Evolutionary conservation across 768 basidiomycete genomes (phyloP).

Genomic region (Cyathus striatus): DNA sequence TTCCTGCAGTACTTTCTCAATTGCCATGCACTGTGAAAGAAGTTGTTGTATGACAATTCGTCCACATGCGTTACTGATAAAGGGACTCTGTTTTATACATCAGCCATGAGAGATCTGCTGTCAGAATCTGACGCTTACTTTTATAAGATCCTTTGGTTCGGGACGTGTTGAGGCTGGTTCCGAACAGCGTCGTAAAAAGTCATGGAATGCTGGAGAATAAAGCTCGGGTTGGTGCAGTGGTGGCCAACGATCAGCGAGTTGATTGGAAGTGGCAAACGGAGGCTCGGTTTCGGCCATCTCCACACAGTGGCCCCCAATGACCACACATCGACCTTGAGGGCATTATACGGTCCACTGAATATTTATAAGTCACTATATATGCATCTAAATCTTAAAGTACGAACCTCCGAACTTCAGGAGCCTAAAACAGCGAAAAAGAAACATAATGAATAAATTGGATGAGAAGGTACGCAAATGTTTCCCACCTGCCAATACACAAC

Average conservation of each 20-base stretch:
- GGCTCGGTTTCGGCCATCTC: constrained; percentile 74
- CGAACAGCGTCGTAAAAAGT: constrained; percentile 66
- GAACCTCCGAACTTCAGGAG: constrained; percentile 73
- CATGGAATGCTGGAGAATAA: constrained; percentile 66
- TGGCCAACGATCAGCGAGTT: constrained; percentile 63
- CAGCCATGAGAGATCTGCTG: neutral
- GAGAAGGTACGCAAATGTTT: neutral
- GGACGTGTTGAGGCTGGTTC: constrained; percentile 53
- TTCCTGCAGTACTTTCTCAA: constrained; percentile 44
- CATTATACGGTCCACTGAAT: constrained; percentile 61
- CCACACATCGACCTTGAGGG: constrained; percentile 75
- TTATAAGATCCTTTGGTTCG: constrained; percentile 48
- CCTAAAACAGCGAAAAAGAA: constrained; percentile 22
- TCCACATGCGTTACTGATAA: constrained; percentile 65
- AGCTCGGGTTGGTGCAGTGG: constrained; percentile 50
- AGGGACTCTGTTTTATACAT: constrained; percentile 39
- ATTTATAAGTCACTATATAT: too few relatives aligned
- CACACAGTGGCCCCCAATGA: constrained; percentile 80
- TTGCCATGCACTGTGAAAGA: constrained; percentile 59
- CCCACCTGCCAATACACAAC: constrained; percentile 78
- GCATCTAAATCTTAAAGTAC: constrained; percentile 14
- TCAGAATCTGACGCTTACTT: constrained; percentile 34
- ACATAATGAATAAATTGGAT: constrained; percentile 8
- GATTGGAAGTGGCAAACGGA: constrained; percentile 59
- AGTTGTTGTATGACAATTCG: constrained; percentile 63